Evolutionary conservation across 202 grass and related monocot species (phyloP).

Genomic region (Setaria viridis): DNA sequence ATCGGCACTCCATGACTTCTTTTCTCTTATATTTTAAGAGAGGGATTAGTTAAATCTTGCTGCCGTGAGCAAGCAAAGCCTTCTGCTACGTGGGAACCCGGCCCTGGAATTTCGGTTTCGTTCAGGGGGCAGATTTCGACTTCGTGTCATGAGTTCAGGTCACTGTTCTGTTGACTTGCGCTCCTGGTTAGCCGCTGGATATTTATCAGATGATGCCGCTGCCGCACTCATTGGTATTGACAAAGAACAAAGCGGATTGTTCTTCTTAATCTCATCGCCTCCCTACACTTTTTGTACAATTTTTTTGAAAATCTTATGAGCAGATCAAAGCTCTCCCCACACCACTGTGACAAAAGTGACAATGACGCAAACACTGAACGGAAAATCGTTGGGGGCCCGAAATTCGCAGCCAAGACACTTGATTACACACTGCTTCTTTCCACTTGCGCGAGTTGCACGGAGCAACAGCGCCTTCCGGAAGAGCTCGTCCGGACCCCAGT

Average conservation of each 20-base stretch:
- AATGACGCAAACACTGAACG: constrained; percentile 16
- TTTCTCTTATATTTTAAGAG: background rate
- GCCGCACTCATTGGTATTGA: background rate
- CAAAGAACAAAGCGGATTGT: constrained; percentile 35
- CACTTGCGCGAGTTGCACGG: constrained; percentile 53
- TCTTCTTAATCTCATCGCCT: background rate
- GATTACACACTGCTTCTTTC: background rate
- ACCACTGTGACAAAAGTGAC: background rate
- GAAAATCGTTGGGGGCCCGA: background rate
- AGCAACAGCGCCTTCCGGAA: background rate
- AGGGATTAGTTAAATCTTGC: constrained; percentile 7
- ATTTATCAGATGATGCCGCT: background rate
- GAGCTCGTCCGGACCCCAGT: constrained; percentile 18
- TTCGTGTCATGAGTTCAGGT: background rate
- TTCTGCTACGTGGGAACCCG: background rate
- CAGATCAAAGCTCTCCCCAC: background rate
- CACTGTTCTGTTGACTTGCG: background rate
- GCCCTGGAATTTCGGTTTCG: background rate
- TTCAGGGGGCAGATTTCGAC: background rate
- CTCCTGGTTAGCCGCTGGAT: background rate
- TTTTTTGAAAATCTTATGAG: background rate
- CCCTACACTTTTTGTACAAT: constrained; percentile 7
- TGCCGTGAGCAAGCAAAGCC: background rate
- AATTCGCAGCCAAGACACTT: constrained; percentile 25
- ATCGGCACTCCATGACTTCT: background rate